Evolutionary conservation across 768 basidiomycete genomes (phyloP).

Genomic region (Termitomyces sp.): DNA sequence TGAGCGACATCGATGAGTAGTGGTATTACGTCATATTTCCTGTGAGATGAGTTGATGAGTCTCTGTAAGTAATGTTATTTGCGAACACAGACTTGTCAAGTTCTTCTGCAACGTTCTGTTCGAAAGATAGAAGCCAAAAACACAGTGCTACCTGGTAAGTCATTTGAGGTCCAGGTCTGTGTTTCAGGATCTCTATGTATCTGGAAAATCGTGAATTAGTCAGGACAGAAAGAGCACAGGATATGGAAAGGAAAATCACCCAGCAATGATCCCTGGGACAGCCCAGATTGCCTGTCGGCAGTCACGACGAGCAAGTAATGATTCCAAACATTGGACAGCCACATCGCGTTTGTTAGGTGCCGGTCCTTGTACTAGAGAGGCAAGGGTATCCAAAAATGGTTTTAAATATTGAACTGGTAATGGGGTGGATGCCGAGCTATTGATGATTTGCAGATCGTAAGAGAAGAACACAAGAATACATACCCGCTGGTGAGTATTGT

Average conservation of each 20-base stretch:
- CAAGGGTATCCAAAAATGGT: slow-evolving; percentile 55
- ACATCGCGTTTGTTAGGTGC: slow-evolving; percentile 76
- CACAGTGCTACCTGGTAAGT: slow-evolving; percentile 92
- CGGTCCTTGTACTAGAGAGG: slow-evolving; percentile 53
- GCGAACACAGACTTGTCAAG: slow-evolving; percentile 68
- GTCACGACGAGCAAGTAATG: slow-evolving; percentile 74
- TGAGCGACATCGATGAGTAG: slow-evolving; percentile 80
- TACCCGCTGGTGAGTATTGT: slow-evolving; percentile 83
- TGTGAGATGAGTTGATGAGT: slow-evolving; percentile 22
- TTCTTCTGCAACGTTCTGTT: slow-evolving; percentile 75
- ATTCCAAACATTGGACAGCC: slow-evolving; percentile 87
- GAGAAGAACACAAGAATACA: slow-evolving; percentile 2
- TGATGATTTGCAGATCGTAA: neutral
- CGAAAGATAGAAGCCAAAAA: slow-evolving; percentile 92
- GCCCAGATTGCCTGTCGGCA: slow-evolving; percentile 79
- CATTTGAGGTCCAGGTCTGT: slow-evolving; percentile 86
- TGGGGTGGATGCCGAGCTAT: slow-evolving; percentile 44
- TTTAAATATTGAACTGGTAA: slow-evolving; percentile 47
- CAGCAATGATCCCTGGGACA: slow-evolving; percentile 58
- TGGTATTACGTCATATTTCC: slow-evolving; percentile 87
- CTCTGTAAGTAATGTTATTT: neutral
- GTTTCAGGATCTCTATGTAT: slow-evolving; percentile 75
- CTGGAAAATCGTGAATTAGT: slow-evolving; percentile 28
- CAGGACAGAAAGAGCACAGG: neutral
- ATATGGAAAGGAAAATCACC: slow-evolving; percentile 37